These are phyloP conservation scores for Arxiozyma telluris DNA, from an alignment of 1,139 yeast species.

Conservation along the genomic window DNA sequence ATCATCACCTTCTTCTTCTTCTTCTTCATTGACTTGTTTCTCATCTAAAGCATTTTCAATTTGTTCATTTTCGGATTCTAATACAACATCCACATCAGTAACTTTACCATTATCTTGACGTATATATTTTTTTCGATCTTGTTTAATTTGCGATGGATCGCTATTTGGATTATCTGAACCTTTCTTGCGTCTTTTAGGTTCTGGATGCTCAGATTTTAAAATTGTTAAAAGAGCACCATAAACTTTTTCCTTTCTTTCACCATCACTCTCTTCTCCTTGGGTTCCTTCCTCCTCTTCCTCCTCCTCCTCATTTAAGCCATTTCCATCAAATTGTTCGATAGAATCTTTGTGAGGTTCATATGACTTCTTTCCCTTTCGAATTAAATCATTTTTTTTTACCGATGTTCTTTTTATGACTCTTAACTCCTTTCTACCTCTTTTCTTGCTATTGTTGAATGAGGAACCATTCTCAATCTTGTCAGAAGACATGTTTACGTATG, in stretches of 20 bases:
- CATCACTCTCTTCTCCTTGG: constrained; percentile 9
- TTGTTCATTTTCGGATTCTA: constrained; percentile 33
- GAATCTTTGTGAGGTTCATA: constrained; percentile 5
- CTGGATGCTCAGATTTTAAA: constrained; percentile 44
- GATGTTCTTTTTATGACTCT: constrained; percentile 52
- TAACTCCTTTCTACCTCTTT: constrained; percentile 51
- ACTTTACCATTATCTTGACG: constrained; percentile 22
- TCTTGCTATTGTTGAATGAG: constrained; percentile 13
- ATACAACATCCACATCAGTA: constrained; percentile 10
- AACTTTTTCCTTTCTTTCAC: constrained; percentile 39
- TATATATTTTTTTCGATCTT: constrained; percentile 24
- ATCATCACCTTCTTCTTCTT: constrained; percentile 22
- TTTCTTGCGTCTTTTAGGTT: constrained; percentile 17
- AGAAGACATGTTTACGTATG: background rate
- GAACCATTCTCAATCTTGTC: background rate
- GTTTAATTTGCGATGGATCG: constrained; percentile 16
- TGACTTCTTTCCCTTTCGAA: constrained; percentile 8
- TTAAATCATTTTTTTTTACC: constrained; percentile 18
- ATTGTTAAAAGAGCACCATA: constrained; percentile 71
- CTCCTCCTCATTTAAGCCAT: background rate
- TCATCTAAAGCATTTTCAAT: constrained; percentile 23
- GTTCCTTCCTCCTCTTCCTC: constrained; percentile 6
- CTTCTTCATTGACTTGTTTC: constrained; percentile 28
- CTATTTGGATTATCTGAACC: constrained; percentile 8
- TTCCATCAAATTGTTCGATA: background rate